Evolutionary conservation across 176 grass and related monocot species (phyloP).

Genomic region (Rhynchospora tenuis): DNA sequence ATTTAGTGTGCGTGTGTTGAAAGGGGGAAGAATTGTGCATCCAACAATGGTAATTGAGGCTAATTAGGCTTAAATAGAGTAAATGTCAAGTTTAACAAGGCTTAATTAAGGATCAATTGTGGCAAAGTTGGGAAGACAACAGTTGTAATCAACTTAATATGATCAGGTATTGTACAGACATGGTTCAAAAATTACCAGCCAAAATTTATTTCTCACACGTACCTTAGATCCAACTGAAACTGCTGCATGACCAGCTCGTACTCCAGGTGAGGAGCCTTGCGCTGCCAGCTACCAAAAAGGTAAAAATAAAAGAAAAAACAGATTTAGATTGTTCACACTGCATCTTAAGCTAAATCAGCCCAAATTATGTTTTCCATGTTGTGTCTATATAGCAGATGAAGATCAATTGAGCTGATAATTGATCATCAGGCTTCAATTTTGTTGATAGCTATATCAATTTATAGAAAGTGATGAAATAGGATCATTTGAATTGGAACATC

Average conservation of each 20-base stretch:
- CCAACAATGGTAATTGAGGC: neutral
- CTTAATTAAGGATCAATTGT: neutral
- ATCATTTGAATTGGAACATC: too few species aligned
- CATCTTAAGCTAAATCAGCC: neutral
- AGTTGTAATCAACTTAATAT: neutral
- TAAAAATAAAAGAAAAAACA: neutral
- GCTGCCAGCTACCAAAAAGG: constrained; percentile 47
- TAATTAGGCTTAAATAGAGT: neutral
- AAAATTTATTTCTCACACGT: neutral
- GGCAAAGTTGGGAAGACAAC: neutral
- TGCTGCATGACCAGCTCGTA: constrained; percentile 86
- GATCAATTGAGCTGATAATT: neutral
- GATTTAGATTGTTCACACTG: neutral
- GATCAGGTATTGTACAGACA: neutral
- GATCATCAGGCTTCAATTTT: neutral
- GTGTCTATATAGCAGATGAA: neutral
- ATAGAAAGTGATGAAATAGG: too few species aligned
- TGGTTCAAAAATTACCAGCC: neutral
- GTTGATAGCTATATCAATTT: too few species aligned
- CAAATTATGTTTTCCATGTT: neutral
- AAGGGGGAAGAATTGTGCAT: neutral
- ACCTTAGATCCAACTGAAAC: constrained; percentile 75
- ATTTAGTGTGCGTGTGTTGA: neutral
- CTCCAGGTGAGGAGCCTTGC: constrained; percentile 72
- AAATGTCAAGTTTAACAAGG: neutral